phyloP scores from a whole-genome alignment of 495 filamentous ascomycete genomes.

The Aspergillus olivimuriae region DNA sequence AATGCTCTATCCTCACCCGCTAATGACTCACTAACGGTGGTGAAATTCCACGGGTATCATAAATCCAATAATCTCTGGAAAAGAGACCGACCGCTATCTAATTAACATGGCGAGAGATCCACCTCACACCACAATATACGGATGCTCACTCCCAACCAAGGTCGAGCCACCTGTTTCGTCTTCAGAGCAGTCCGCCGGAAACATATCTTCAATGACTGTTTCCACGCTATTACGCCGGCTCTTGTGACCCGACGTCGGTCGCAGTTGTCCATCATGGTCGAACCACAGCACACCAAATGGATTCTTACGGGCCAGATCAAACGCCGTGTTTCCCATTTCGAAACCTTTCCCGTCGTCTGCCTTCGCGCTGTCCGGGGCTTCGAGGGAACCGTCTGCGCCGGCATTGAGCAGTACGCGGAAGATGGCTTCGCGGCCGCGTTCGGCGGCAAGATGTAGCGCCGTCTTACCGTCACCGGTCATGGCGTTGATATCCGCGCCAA shows the following conservation, averaged over 20 bases:
- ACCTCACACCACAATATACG: conserved; percentile 10
- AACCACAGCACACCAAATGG: conserved; percentile 20
- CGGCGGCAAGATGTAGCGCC: conserved; percentile 33
- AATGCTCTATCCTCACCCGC: background rate
- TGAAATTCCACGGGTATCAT: background rate
- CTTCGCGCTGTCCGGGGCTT: conserved; percentile 13
- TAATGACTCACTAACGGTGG: background rate
- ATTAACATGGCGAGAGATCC: too few species aligned
- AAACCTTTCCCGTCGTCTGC: conserved; percentile 7
- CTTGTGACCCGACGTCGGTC: background rate
- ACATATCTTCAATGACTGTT: conserved; percentile 19
- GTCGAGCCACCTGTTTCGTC: conserved; percentile 3
- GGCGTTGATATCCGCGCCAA: conserved; percentile 26
- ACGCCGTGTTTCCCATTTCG: conserved; percentile 15
- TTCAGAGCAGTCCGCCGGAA: conserved; percentile 1
- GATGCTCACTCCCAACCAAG: conserved; percentile 7
- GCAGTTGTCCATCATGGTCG: conserved; percentile 15
- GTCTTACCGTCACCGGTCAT: conserved; percentile 26
- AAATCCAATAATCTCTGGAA: background rate
- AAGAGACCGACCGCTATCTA: background rate
- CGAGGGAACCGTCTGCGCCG: conserved; percentile 21
- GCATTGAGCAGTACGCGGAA: conserved; percentile 23
- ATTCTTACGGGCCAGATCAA: conserved; percentile 19
- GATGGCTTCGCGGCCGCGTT: conserved; percentile 22
- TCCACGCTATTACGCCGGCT: conserved; percentile 14